Percentiles rank a stretch among this genome's conserved stretches.
phyloP scores from a whole-genome alignment of 2,329 filamentous ascomycete species.

The Calonectria montana region DNA sequence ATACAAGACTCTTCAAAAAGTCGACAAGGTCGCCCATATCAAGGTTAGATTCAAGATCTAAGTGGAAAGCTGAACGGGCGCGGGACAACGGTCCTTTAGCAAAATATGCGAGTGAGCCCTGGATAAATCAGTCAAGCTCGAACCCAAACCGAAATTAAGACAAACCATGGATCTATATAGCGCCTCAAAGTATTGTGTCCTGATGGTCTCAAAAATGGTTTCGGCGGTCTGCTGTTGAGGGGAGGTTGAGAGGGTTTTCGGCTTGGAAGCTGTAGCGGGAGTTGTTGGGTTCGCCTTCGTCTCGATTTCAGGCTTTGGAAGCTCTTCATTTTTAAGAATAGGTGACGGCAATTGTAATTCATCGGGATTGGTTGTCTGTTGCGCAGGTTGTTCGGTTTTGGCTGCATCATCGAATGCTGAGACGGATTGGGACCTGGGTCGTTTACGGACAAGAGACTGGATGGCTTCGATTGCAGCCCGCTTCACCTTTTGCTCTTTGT shows the following conservation, averaged over 20 bases:
- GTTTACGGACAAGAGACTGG: slow-evolving; percentile 69
- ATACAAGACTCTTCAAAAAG: slow-evolving; percentile 76
- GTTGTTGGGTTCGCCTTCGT: neutral
- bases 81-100: slow-evolving; percentile 84
- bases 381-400: slow-evolving; percentile 30
- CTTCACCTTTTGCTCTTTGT: slow-evolving; percentile 65
- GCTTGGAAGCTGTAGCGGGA: neutral
- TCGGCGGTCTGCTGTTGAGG: slow-evolving; percentile 56
- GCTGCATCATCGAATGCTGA: slow-evolving; percentile 47
- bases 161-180: slow-evolving; percentile 73
- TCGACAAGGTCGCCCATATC: slow-evolving; percentile 72
- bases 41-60: slow-evolving; percentile 69
- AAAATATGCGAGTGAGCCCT: slow-evolving; percentile 86
- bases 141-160: neutral
- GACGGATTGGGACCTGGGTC: slow-evolving; percentile 58
- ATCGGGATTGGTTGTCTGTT: slow-evolving; percentile 24
- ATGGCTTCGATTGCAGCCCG: slow-evolving; percentile 71
- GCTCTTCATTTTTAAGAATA: slow-evolving; percentile 30
- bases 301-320: slow-evolving; percentile 4
- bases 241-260: slow-evolving; percentile 14
- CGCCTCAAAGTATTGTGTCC: slow-evolving; percentile 68
- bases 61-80: slow-evolving; percentile 76
- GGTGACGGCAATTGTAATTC: slow-evolving; percentile 38
- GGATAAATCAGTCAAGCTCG: slow-evolving; percentile 7
- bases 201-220: slow-evolving; percentile 68